phyloP scores from a whole-genome alignment of 1,139 yeast species.

The Yamadazyma atmosphaerica region DNA sequence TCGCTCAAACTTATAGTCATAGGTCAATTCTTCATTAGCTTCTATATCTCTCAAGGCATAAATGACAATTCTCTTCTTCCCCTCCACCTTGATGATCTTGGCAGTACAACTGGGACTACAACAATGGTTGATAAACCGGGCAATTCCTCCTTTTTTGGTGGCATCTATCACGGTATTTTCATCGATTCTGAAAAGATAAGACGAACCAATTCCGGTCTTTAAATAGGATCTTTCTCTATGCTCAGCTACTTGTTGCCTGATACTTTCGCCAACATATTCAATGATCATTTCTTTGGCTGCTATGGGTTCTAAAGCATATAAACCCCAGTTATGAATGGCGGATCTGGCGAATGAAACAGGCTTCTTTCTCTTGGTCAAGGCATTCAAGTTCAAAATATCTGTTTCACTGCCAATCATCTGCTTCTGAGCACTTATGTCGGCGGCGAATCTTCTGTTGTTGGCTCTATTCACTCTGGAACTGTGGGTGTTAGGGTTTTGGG shows the following conservation, averaged over 20 bases:
- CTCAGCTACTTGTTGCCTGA: conserved; percentile 93
- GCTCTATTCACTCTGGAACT: conserved; percentile 88
- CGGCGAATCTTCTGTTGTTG: conserved; percentile 85
- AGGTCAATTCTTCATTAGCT: conserved; percentile 90
- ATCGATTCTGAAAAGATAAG: conserved; percentile 88
- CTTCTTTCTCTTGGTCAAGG: conserved; percentile 83
- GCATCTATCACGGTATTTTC: conserved; percentile 97
- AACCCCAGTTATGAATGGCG: conserved; percentile 97
- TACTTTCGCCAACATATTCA: conserved; percentile 96
- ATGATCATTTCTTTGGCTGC: conserved; percentile 96
- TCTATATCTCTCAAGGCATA: conserved; percentile 88
- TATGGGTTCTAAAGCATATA: conserved; percentile 92
- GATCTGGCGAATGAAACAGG: conserved; percentile 96
- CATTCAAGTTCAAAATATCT: conserved; percentile 73
- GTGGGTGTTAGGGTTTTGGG: conserved; percentile 32
- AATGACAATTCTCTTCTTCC: conserved; percentile 89
- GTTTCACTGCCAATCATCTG: conserved; percentile 80
- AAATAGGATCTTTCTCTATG: conserved; percentile 84
- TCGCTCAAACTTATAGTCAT: conserved; percentile 92
- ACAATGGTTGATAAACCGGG: conserved; percentile 93
- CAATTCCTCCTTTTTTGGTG: conserved; percentile 95
- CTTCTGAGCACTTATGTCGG: conserved; percentile 82
- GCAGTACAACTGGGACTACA: conserved; percentile 98
- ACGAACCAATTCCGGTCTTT: conserved; percentile 92
- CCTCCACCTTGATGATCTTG: conserved; percentile 92